Conservation (phyloP, 495 filamentous ascomycete species). For the Pseudomonodictys pantanalensis region DNA sequence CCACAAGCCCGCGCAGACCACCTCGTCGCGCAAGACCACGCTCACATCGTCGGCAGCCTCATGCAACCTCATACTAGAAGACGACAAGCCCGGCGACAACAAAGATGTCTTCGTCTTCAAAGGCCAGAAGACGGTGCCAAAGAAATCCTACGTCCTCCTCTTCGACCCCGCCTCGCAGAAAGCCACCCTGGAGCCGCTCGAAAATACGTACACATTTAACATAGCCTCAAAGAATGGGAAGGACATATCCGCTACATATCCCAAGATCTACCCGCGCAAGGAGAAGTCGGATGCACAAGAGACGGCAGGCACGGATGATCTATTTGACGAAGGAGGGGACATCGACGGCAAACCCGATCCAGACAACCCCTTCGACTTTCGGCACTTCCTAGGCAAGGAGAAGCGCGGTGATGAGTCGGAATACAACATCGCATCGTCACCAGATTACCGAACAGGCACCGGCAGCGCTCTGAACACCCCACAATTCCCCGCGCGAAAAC, state of each 20-base stretch:
- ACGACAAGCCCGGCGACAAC: slow-evolving; percentile 44
- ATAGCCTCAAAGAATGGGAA: slow-evolving; percentile 45
- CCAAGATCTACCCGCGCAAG: slow-evolving; percentile 36
- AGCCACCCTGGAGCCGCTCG: slow-evolving; percentile 53
- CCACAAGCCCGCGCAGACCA: slow-evolving; percentile 53
- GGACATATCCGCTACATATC: slow-evolving; percentile 29
- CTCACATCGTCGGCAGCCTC: slow-evolving; percentile 40
- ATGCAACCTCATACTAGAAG: slow-evolving; percentile 51
- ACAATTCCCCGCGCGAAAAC: slow-evolving; percentile 9
- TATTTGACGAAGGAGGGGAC: slow-evolving; percentile 44
- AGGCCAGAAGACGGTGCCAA: slow-evolving; percentile 47
- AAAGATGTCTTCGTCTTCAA: slow-evolving; percentile 52
- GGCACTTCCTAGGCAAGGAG: slow-evolving; percentile 56
- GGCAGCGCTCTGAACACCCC: slow-evolving; percentile 33
- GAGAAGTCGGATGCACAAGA: slow-evolving; percentile 11
- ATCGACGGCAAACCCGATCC: slow-evolving; percentile 46
- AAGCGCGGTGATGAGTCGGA: slow-evolving; percentile 34
- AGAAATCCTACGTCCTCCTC: slow-evolving; percentile 48
- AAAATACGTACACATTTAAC: slow-evolving; percentile 57
- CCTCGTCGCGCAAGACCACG: slow-evolving; percentile 26
- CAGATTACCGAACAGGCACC: slow-evolving; percentile 43
- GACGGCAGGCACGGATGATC: slow-evolving; percentile 36
- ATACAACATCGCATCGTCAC: slow-evolving; percentile 38
- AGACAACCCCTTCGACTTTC: slow-evolving; percentile 58
- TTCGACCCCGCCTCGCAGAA: slow-evolving; percentile 52